Percentiles rank a stretch among this genome's conserved stretches.
These are phyloP conservation scores for Mycena alexandri DNA, from an alignment of 768 basidiomycete genomes.

Conservation along the genomic window DNA sequence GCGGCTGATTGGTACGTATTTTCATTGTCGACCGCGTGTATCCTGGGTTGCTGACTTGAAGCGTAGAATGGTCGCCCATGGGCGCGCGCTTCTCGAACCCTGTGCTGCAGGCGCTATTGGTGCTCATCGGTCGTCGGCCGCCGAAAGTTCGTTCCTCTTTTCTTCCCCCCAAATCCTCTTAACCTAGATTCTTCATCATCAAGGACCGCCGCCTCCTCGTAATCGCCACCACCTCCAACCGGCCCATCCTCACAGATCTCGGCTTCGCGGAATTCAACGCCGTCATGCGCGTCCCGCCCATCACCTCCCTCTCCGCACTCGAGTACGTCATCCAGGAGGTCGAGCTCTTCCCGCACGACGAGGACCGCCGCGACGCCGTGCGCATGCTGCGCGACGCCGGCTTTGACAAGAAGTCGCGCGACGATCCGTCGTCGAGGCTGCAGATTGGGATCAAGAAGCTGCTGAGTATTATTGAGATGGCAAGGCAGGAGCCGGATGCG, in stretches of 20 bases:
- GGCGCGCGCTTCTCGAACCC: conserved; percentile 97
- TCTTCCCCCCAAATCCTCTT: not conserved
- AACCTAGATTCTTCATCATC: conserved; percentile 16
- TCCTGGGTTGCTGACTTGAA: not conserved
- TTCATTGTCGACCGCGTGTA: not conserved
- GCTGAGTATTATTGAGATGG: conserved; percentile 94
- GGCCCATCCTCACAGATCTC: conserved; percentile 87
- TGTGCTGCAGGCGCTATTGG: conserved; percentile 90
- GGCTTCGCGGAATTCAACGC: conserved; percentile 94
- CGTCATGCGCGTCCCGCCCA: conserved; percentile 86
- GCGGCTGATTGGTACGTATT: conserved; percentile 81
- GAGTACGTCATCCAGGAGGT: conserved; percentile 84
- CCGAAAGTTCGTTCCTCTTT: conserved; percentile 76
- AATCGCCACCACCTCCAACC: conserved; percentile 92
- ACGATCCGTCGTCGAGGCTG: conserved; percentile 61
- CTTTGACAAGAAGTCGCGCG: conserved; percentile 66
- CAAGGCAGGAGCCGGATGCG: conserved; percentile 92
- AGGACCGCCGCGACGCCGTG: conserved; percentile 71
- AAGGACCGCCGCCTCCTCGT: conserved; percentile 93
- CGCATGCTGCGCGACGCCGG: conserved; percentile 80
- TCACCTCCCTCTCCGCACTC: conserved; percentile 78
- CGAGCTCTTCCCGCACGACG: conserved; percentile 73
- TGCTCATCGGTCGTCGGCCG: conserved; percentile 88
- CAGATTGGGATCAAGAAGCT: conserved; percentile 96
- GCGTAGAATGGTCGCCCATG: conserved; percentile 90